These are phyloP conservation scores for Solanum pimpinellifolium DNA, from an alignment of 257 asterid species.

Conservation along the genomic window DNA sequence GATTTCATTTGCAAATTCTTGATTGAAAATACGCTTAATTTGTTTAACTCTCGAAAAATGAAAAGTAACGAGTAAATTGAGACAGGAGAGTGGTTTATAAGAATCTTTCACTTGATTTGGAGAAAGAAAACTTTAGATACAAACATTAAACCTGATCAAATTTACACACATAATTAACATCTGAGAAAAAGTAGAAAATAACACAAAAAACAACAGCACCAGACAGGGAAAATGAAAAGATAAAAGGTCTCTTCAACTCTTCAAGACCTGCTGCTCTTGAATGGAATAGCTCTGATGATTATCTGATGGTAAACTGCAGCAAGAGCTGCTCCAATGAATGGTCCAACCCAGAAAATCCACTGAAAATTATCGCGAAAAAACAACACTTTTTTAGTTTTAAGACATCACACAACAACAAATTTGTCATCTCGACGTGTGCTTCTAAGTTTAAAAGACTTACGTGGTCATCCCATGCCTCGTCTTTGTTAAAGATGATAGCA, in stretches of 20 bases:
- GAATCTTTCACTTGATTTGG: background rate
- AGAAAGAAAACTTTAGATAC: background rate
- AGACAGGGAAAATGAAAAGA: background rate
- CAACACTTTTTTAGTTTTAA: background rate
- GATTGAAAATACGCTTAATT: too few relatives aligned
- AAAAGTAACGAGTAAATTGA: too few relatives aligned
- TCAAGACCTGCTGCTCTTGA: conserved; percentile 25
- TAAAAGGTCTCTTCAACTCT: background rate
- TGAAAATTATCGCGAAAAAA: background rate
- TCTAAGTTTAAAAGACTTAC: conserved; percentile 8
- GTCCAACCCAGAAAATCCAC: conserved; percentile 59
- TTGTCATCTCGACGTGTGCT: background rate
- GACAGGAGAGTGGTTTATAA: background rate
- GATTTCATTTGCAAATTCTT: fast-evolving
- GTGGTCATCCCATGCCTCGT: conserved; percentile 36
- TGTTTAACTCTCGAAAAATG: too few relatives aligned
- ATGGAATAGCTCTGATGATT: conserved; percentile 58
- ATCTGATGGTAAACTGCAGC: conserved; percentile 53
- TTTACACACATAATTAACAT: background rate
- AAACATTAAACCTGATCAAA: background rate
- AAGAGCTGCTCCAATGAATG: conserved; percentile 53
- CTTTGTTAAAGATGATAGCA: conserved; percentile 46
- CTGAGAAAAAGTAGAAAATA: background rate
- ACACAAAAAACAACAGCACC: background rate
- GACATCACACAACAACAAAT: background rate